Base-by-base conservation (phyloP, 208 protist species). In the Leishmania amazonensis region DNA sequence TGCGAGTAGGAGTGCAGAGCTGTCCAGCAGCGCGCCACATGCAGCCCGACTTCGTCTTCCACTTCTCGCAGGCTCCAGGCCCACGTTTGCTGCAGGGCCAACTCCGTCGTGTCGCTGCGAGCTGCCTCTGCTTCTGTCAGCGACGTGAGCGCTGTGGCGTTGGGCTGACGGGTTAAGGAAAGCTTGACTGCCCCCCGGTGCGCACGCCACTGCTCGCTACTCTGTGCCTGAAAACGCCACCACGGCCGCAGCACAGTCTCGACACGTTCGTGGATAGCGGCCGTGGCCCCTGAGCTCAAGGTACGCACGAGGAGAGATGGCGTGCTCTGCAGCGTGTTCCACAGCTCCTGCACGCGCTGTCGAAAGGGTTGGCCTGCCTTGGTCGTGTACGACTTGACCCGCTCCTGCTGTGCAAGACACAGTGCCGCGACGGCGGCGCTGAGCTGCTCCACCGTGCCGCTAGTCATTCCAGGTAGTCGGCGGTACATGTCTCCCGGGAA, bases 41-140 rank as follows among this genome's bases (percentile, higher is more conserved):
- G 91, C 62, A 91, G 85, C 53, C 87, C 87, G 28, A 85, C 85
- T 81, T 96, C 94, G 42, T 96, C 91, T 79, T 97, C 89, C 78
- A 96, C 49, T 84, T 96, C 94, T 28, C 90, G 91, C 77, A 96
- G 80, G 47, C 86, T 79, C 17, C 84, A 86, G 38, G 82, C 88
- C 92, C 91, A 95, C 75, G 89, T 89, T 42, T 86, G 87, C 71
- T 87, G 81, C 67, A 93, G 87, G 2, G 83, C 80, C 53, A 57
- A 58, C 17, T 87, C 82, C 7, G 88, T 87, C 58, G 81, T 75
- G 19, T 53, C 21, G 45, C 93, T 89, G 73, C 94, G 89, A 60
- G 62, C 49, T 24, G 70, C 51, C 85, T 97, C 94, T 2, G 86
- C 85, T n/a, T 64, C 83, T 31, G 84, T 79, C 51, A 97, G 85